phyloP scores from a whole-genome alignment of 2,329 filamentous ascomycete genomes.

The Trichophyton rubrum region DNA sequence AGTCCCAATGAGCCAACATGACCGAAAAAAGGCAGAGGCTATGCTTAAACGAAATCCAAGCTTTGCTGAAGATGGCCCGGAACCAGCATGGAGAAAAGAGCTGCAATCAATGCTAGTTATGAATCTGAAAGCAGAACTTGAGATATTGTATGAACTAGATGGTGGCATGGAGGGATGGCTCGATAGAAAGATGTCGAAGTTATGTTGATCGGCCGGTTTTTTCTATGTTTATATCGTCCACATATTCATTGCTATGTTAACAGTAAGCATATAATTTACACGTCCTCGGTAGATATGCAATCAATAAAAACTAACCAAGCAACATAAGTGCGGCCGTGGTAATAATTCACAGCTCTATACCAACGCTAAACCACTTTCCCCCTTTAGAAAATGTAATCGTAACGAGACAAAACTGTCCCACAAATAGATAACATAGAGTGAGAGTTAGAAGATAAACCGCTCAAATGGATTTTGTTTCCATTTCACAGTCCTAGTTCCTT shows the following conservation, averaged over 20 bases:
- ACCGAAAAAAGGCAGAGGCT: conserved; percentile 41
- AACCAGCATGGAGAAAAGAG: conserved; percentile 38
- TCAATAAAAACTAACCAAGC: background rate
- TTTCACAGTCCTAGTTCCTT: conserved; percentile 60
- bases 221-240: background rate
- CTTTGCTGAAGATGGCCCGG: conserved; percentile 33
- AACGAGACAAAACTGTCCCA: background rate
- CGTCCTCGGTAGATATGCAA: background rate
- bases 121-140: conserved; percentile 51
- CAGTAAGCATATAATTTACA: background rate
- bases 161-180: conserved; percentile 35
- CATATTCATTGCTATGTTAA: background rate
- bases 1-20: conserved; percentile 40
- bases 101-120: conserved; percentile 51
- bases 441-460: background rate
- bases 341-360: background rate
- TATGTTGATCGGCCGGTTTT: background rate
- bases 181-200: conserved; percentile 16
- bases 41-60: conserved; percentile 40
- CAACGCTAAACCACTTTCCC: background rate
- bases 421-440: background rate
- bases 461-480: background rate
- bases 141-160: conserved; percentile 37
- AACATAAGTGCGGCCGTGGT: background rate
- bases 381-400: background rate